These are phyloP conservation scores for Tarenaya hassleriana DNA, from an alignment of 345 rosid genomes.

Conservation along the genomic window DNA sequence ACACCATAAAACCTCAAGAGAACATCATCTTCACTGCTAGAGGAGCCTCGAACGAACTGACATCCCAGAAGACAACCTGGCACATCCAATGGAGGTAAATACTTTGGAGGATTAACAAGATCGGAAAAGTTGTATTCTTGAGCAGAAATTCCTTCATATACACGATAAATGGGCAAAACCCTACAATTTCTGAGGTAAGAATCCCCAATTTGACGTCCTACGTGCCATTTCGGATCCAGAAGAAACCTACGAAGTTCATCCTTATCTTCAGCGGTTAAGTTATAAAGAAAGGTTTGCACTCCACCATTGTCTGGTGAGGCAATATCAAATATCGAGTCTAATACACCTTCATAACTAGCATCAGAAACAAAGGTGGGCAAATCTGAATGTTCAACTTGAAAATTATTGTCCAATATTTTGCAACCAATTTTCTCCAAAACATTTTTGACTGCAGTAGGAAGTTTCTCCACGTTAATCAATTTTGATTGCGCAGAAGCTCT, in stretches of 20 bases:
- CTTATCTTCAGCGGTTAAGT: conserved; percentile 55
- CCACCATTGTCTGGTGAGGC: conserved; percentile 38
- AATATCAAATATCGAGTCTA: conserved; percentile 62
- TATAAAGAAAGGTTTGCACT: conserved; percentile 31
- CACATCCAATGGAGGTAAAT: conserved; percentile 64
- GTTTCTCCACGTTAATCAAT: conserved; percentile 55
- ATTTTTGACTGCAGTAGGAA: conserved; percentile 49
- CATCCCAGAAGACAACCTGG: conserved; percentile 58
- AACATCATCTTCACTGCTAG: conserved; percentile 58
- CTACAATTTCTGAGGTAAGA: conserved; percentile 52
- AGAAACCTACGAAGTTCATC: conserved; percentile 71
- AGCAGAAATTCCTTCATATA: conserved; percentile 41
- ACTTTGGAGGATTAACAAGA: conserved; percentile 67
- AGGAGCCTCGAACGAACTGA: conserved; percentile 54
- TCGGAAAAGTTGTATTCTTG: conserved; percentile 54
- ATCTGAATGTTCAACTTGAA: conserved; percentile 64
- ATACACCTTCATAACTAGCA: conserved; percentile 57
- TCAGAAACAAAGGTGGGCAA: conserved; percentile 58
- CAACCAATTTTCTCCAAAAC: conserved; percentile 76
- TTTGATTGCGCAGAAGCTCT: conserved; percentile 69
- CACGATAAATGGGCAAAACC: conserved; percentile 66
- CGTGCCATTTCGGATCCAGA: conserved; percentile 79
- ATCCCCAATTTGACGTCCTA: conserved; percentile 44
- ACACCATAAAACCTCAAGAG: conserved; percentile 60
- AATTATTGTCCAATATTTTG: conserved; percentile 56